phyloP scores from a whole-genome alignment of 2,329 filamentous ascomycete genomes.

The Aspergillus glaucus region DNA sequence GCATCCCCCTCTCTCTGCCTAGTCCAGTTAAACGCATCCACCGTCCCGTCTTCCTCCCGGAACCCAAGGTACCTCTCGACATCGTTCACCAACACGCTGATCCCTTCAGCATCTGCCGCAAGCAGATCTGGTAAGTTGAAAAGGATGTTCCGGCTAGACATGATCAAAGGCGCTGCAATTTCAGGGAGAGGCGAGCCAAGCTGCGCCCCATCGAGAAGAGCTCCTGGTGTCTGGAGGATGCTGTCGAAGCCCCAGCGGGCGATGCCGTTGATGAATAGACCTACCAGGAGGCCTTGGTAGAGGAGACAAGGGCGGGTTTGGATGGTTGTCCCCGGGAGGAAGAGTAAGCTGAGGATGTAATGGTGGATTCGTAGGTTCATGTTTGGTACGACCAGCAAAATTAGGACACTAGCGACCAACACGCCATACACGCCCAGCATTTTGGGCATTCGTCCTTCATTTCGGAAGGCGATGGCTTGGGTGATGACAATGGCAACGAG shows the following conservation, averaged over 20 bases:
- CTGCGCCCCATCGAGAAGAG: slow-evolving; percentile 37
- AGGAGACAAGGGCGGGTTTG: slow-evolving; percentile 54
- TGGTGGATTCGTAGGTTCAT: slow-evolving; percentile 59
- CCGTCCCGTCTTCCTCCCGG: slow-evolving; percentile 31
- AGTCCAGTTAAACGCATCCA: slow-evolving; percentile 30
- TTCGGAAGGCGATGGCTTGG: slow-evolving; percentile 52
- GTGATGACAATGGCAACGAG: slow-evolving; percentile 49
- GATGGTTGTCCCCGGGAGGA: slow-evolving; percentile 53
- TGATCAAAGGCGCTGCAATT: slow-evolving; percentile 16
- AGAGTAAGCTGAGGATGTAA: slow-evolving; percentile 55
- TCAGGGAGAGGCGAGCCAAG: slow-evolving; percentile 28
- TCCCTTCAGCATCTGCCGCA: slow-evolving; percentile 47
- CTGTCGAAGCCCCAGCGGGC: slow-evolving; percentile 59
- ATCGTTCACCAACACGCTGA: slow-evolving; percentile 56
- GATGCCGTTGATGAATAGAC: slow-evolving; percentile 58
- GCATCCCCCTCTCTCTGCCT: slow-evolving; percentile 21
- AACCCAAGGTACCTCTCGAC: slow-evolving; percentile 53
- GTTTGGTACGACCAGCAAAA: slow-evolving; percentile 49
- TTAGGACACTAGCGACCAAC: slow-evolving; percentile 37
- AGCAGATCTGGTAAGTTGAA: slow-evolving; percentile 30
- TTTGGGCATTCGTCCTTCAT: slow-evolving; percentile 51
- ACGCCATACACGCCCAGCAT: slow-evolving; percentile 41
- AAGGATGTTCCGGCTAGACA: slow-evolving; percentile 23
- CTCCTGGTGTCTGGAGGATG: slow-evolving; percentile 52
- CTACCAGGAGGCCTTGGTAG: slow-evolving; percentile 56